Base-by-base conservation (phyloP, 306 rosid genomes). In the Abrus precatorius region DNA sequence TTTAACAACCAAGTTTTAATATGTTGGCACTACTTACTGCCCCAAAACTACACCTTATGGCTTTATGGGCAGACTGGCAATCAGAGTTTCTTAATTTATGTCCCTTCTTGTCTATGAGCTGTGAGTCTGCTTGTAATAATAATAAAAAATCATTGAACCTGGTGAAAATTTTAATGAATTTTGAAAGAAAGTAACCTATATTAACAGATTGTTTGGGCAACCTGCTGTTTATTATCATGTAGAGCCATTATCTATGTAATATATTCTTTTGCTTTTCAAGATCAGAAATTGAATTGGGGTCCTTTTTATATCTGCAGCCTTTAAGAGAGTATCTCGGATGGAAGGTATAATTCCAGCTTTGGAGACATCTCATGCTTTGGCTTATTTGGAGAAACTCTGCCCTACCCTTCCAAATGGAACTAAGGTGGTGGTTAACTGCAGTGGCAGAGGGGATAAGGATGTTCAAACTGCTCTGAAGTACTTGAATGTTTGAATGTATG, bases 401-500 rank as follows among this genome's bases (percentile, higher is more conserved):
- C 97, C 96, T 0, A 72, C 86, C 50, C 97, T 95, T 60, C 90
- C 96, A 0, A 72, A 89, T 30, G 97, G 94, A 64, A 27, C 91
- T 13, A 93, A 93, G 90, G 90, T 95, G 27, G 96, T 95, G n/a
- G 80, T 93, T 7, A 91, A 91, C 85, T 95, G 88, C 89, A 93
- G 99, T 52, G 97, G 97, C 78, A 86, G 99, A 86, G 99, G 99
- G 20, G 99, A 95, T 70, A 95, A 95, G 87, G 99, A 95, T 29
- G 99, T 95, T 59, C 93, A 95, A 14, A 93, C 97, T 11, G 97
- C 91, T 9, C 86, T 84, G 88, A 95, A 93, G 84, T 72, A 85
- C 76, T 75, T 95, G 84, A 67, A 91, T 86, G 27, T 91, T 71
- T 95, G 88, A 90, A 54, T 45, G 1, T 9, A 3, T 73, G 34